Conservation (phyloP, 805 yeast species). For the Debaryomyces prosopidis region DNA sequence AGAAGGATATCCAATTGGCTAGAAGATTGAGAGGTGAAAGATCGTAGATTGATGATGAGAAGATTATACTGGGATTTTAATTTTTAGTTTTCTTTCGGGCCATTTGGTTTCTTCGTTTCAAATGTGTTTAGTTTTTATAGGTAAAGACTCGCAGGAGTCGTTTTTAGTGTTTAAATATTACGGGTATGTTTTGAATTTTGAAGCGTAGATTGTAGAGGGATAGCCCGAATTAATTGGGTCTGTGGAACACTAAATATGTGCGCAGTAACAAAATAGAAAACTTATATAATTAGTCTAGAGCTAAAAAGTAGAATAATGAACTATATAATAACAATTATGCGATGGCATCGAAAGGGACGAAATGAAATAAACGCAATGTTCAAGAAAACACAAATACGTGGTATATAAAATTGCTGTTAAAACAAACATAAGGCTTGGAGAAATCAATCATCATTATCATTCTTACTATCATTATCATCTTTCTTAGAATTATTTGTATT, state of each 20-base stretch:
- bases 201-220: not conserved
- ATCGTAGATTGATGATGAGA: slow-evolving; percentile 46
- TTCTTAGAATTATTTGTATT: not conserved
- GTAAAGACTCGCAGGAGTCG: not conserved
- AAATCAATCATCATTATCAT: not conserved
- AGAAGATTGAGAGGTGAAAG: slow-evolving; percentile 98
- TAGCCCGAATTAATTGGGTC: too few relatives aligned
- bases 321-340: too few relatives aligned
- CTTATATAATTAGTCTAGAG: too few relatives aligned
- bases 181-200: not conserved
- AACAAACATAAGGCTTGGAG: too few relatives aligned
- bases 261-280: too few relatives aligned
- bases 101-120: not conserved
- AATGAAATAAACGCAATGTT: too few relatives aligned
- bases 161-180: not conserved
- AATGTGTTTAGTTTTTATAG: not conserved
- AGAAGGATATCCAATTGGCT: slow-evolving; percentile 97
- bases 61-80: not conserved
- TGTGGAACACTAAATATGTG: too few relatives aligned
- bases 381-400: too few relatives aligned
- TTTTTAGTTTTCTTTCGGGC: too few relatives aligned
- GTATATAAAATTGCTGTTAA: too few relatives aligned
- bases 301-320: too few relatives aligned
- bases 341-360: too few relatives aligned
- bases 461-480: slow-evolving; percentile 1